These are phyloP conservation scores for Trypanosoma scelopori DNA, from an alignment of 208 protist genomes.

Conservation along the genomic window DNA sequence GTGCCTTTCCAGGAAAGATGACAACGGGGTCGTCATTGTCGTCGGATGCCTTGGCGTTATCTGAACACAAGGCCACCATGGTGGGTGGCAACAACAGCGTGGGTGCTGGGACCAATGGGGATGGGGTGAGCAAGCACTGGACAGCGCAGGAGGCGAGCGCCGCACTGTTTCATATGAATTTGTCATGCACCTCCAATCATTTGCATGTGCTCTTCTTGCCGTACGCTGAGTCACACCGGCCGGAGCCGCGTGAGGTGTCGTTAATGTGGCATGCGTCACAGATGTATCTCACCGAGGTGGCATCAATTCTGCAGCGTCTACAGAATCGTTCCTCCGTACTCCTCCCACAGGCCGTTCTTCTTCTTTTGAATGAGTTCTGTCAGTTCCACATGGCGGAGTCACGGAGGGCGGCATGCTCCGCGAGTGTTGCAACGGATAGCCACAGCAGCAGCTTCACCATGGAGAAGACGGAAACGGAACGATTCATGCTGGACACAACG, in stretches of 20 bases:
- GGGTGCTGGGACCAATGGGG: background rate
- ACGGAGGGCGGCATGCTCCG: conserved; percentile 32
- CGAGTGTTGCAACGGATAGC: conserved; percentile 41
- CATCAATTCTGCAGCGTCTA: conserved; percentile 51
- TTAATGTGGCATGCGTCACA: conserved; percentile 78
- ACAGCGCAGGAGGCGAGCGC: conserved; percentile 22
- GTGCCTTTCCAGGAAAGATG: conserved; percentile 16
- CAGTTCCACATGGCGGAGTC: conserved; percentile 66
- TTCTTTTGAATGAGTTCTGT: conserved; percentile 59
- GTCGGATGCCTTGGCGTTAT: background rate
- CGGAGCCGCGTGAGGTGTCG: conserved; percentile 62
- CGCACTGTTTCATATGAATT: conserved; percentile 26
- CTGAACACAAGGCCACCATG: background rate
- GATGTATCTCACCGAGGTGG: conserved; percentile 68
- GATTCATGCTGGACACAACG: conserved; percentile 58
- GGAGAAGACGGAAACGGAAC: conserved; percentile 64
- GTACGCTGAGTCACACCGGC: conserved; percentile 49
- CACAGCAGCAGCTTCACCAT: conserved; percentile 21
- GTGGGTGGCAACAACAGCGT: background rate
- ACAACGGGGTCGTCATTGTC: background rate
- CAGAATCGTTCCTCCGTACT: conserved; percentile 41
- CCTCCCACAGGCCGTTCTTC: conserved; percentile 55
- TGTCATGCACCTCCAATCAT: conserved; percentile 21
- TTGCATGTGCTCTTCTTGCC: conserved; percentile 51
- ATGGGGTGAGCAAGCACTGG: conserved; percentile 7